These are phyloP conservation scores for Grosmannia clavigera DNA, from an alignment of 2,329 filamentous ascomycete genomes.

Conservation along the genomic window DNA sequence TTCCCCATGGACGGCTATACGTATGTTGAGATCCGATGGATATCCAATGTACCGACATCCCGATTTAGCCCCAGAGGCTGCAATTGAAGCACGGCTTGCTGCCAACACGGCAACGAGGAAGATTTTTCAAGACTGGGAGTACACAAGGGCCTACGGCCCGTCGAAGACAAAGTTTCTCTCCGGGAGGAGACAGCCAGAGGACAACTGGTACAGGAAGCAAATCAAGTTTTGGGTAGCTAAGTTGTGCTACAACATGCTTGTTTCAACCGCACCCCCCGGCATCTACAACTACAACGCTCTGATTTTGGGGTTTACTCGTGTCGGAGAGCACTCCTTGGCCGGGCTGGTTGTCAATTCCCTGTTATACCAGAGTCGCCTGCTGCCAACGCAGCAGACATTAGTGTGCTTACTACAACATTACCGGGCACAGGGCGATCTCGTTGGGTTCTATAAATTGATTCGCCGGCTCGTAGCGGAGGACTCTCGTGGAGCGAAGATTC, in stretches of 20 bases:
- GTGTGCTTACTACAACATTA: constrained; percentile 39
- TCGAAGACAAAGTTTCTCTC: not conserved
- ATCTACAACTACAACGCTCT: constrained; percentile 61
- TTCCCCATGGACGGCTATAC: constrained; percentile 19
- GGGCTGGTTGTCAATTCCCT: constrained; percentile 41
- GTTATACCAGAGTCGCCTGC: constrained; percentile 28
- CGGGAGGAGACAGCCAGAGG: not conserved
- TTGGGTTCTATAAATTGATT: constrained; percentile 31
- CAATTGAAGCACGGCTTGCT: constrained; percentile 12
- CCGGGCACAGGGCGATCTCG: constrained; percentile 25
- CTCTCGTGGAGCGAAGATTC: constrained; percentile 25
- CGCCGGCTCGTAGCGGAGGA: constrained; percentile 33
- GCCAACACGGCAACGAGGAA: constrained; percentile 14
- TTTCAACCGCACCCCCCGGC: constrained; percentile 47
- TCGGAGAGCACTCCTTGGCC: constrained; percentile 35
- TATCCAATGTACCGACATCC: constrained; percentile 20
- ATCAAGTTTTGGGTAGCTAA: constrained; percentile 18
- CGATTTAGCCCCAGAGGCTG: constrained; percentile 8
- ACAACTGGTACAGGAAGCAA: constrained; percentile 3
- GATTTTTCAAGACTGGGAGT: constrained; percentile 17
- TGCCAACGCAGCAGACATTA: constrained; percentile 35
- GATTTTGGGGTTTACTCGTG: constrained; percentile 49
- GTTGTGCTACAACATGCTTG: constrained; percentile 55
- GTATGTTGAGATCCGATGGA: constrained; percentile 21
- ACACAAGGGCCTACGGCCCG: not conserved